Percentiles rank a stretch among this genome's conserved stretches.
These are phyloP conservation scores for Ogataea degrootiae DNA, from an alignment of 805 yeast genomes.

Conservation along the genomic window DNA sequence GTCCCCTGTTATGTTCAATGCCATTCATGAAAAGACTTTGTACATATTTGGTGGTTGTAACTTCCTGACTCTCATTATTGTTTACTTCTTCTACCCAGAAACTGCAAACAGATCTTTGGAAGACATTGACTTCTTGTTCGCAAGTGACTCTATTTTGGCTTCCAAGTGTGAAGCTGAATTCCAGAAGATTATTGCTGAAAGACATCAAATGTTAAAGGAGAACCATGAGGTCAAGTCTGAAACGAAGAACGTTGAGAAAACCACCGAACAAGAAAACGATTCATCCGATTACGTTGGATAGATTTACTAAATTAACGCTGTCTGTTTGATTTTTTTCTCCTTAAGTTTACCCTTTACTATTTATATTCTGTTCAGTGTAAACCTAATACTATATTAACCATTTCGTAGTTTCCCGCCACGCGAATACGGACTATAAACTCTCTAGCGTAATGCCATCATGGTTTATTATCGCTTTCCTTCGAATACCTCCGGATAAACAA, in stretches of 20 bases:
- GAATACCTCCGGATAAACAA: too few species aligned
- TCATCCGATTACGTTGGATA: background rate
- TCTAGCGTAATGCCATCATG: too few species aligned
- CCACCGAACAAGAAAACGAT: background rate
- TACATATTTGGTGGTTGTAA: conserved; percentile 30
- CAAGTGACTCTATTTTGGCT: conserved; percentile 7
- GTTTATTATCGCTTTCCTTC: too few species aligned
- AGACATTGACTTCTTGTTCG: conserved; percentile 25
- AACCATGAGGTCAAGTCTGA: background rate
- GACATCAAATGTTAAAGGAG: conserved; percentile 1
- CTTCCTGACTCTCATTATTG: conserved; percentile 25
- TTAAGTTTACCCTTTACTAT: background rate
- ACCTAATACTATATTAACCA: too few species aligned
- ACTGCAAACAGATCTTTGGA: conserved; percentile 42
- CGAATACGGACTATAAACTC: too few species aligned
- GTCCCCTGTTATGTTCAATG: conserved; percentile 28
- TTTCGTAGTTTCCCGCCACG: too few species aligned
- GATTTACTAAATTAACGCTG: background rate
- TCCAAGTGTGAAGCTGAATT: conserved; percentile 12
- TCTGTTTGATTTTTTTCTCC: background rate
- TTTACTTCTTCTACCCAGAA: conserved; percentile 39
- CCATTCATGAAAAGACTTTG: conserved; percentile 27
- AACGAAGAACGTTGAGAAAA: background rate
- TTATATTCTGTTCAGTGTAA: too few species aligned
- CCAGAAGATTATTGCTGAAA: conserved; percentile 3